Evolutionary conservation across 1,284 basidiomycete genomes (phyloP), one percentile per base, ranked within the genome.

Genomic region (Hemileia vastatrix): DNA sequence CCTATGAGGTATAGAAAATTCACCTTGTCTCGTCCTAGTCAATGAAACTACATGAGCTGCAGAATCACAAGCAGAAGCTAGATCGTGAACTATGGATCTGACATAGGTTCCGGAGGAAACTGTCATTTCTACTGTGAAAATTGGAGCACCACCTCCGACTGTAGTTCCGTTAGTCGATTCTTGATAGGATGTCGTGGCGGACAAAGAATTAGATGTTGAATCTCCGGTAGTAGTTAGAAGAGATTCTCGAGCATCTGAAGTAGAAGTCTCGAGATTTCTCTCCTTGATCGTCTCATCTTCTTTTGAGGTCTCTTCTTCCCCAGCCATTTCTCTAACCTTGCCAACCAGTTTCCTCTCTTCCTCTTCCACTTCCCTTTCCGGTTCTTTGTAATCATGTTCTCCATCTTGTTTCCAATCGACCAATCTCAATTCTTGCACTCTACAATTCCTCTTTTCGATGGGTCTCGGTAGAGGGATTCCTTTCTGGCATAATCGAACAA

Each of bases 51-150:
- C 90, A 74, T 94, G 90, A 0, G 90, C 92, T 2, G 88, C 88
- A 47, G 87, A 71, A 3, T 66, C 66, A 31, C 64, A 67, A 15
- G 69, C 68, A 3, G 51, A 55, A 18, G 8, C 19, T n/a, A 57
- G 54, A 13, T 23, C 56, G 54, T 96, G 90, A 1, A 63, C 61
- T 51, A 63, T 63, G 1, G 71, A 89, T 54, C 92, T 85, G 51
- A 96, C 91, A 71, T 96, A 96, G n/a, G 92, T 96, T 24, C 92
- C 92, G n/a, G 87, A 87, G n/a, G 89, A 90, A 6, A 95, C 93
- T 63, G 82, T 87, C 90, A 96, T 93, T 60, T 82, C 83, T 65
- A 96, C 78, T 8, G 86, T 86, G 75, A 96, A 94, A n/a, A 85
- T 86, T 0, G 85, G 82, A 0, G 91, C 88, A 13, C 59, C 62